Percentiles rank a stretch among this genome's conserved stretches.
Evolutionary conservation across 208 protist species (phyloP).

Genomic region (Wallacemonas sp.): DNA sequence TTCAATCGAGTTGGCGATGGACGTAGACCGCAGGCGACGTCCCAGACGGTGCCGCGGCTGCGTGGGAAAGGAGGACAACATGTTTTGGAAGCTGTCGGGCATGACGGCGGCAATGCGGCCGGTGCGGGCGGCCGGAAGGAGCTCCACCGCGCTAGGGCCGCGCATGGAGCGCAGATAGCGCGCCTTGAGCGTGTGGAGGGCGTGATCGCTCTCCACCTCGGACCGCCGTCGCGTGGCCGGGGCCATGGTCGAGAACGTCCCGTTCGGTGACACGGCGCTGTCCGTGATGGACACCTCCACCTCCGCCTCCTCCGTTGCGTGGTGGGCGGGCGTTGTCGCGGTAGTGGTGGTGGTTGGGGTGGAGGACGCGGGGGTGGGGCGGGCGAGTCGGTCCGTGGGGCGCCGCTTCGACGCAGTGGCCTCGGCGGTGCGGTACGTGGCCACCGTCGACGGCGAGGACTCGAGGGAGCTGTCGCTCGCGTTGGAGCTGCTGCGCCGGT

Average conservation of each 20-base stretch:
- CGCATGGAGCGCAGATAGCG: constrained; percentile 9
- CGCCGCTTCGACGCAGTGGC: background rate
- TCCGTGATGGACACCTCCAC: background rate
- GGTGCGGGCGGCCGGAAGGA: background rate
- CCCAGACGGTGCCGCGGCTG: background rate
- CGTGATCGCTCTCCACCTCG: background rate
- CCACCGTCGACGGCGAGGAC: constrained; percentile 8
- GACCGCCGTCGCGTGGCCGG: background rate
- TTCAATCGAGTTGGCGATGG: constrained; percentile 11
- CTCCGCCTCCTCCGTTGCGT: background rate
- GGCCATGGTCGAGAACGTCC: background rate
- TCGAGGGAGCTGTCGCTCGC: background rate
- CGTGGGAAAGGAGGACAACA: constrained; percentile 9
- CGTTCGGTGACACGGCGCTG: background rate
- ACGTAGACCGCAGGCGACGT: background rate
- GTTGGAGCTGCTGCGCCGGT: background rate
- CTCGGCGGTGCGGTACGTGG: constrained; percentile 2
- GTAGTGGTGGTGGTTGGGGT: background rate
- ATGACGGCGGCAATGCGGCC: background rate
- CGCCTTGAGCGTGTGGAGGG: background rate
- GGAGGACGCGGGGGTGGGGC: background rate
- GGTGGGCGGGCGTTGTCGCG: background rate
- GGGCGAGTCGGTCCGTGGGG: background rate
- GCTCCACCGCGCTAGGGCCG: background rate
- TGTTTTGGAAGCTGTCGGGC: background rate